Evolutionary conservation across 1,139 yeast species (phyloP).

Genomic region (Protomyces pachydermus): DNA sequence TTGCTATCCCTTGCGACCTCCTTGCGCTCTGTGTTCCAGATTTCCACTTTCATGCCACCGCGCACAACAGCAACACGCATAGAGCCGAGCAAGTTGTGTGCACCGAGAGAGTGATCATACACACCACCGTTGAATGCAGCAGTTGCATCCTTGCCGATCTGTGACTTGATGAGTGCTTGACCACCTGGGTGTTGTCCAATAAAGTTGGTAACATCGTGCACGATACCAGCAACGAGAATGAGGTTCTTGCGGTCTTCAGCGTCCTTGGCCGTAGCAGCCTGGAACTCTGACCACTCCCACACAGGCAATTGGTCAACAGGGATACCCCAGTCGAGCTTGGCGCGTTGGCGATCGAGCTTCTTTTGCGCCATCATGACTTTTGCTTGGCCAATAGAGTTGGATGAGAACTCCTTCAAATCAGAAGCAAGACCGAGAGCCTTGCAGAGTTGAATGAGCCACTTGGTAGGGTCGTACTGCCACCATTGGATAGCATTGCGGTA

Average conservation of each 20-base stretch:
- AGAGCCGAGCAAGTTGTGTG: slow-evolving; percentile 89
- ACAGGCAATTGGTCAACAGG: slow-evolving; percentile 79
- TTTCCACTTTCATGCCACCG: slow-evolving; percentile 77
- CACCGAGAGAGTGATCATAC: slow-evolving; percentile 94
- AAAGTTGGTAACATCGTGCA: slow-evolving; percentile 81
- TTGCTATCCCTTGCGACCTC: slow-evolving; percentile 50
- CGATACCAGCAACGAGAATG: slow-evolving; percentile 86
- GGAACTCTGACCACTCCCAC: slow-evolving; percentile 81
- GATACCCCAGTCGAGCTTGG: slow-evolving; percentile 86
- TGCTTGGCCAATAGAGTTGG: slow-evolving; percentile 95
- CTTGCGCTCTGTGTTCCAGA: slow-evolving; percentile 52
- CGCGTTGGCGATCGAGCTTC: slow-evolving; percentile 78
- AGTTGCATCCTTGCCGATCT: slow-evolving; percentile 93
- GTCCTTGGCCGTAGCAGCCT: slow-evolving; percentile 54
- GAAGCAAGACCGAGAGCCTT: slow-evolving; percentile 81
- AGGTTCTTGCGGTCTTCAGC: slow-evolving; percentile 45
- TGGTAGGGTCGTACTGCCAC: slow-evolving; percentile 99
- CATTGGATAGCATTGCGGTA: slow-evolving; percentile 96
- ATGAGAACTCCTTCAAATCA: slow-evolving; percentile 87
- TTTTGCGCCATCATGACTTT: slow-evolving; percentile 93
- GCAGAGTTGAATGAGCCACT: slow-evolving; percentile 63
- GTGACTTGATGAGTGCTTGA: slow-evolving; percentile 74
- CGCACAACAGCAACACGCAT: slow-evolving; percentile 94
- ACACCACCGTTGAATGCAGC: slow-evolving; percentile 98
- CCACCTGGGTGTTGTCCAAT: slow-evolving; percentile 98